A percentile compares a stretch with the other conserved stretches of the same genome.
phyloP scores from a whole-genome alignment of 2,329 filamentous ascomycete genomes.

The Colletotrichum lentis region DNA sequence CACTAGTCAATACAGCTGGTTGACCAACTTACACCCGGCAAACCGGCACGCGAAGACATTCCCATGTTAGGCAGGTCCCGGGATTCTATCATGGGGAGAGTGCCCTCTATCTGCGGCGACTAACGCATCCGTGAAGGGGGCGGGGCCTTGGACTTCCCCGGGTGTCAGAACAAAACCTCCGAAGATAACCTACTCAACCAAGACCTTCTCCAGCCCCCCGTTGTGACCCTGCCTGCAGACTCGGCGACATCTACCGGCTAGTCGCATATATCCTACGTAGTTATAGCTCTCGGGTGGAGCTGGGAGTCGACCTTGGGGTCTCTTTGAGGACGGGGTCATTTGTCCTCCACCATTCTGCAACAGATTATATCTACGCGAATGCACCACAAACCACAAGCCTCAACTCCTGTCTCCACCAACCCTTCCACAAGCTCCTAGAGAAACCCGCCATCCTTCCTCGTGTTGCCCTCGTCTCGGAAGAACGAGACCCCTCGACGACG shows the following conservation, averaged over 20 bases:
- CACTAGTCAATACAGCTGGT: conserved; percentile 9
- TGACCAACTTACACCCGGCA: not conserved
- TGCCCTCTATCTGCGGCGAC: conserved; percentile 28
- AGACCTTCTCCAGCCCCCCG: conserved; percentile 4
- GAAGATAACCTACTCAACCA: conserved; percentile 32
- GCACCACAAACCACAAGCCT: conserved; percentile 9
- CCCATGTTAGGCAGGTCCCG: conserved; percentile 15
- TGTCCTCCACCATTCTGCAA: conserved; percentile 31
- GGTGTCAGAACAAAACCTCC: conserved; percentile 28
- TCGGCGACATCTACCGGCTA: conserved; percentile 18
- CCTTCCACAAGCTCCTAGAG: conserved; percentile 21
- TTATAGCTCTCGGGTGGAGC: too few species aligned
- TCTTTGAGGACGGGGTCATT: conserved; percentile 1
- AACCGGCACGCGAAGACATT: conserved; percentile 13
- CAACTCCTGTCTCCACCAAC: conserved; percentile 25
- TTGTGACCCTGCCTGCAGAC: conserved; percentile 25
- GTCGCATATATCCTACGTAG: not conserved
- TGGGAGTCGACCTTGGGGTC: conserved; percentile 14
- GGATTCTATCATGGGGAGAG: not conserved
- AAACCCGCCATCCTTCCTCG: conserved; percentile 17
- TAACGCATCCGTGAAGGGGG: conserved; percentile 8
- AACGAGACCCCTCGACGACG: conserved; percentile 2
- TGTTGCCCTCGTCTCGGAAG: conserved; percentile 24
- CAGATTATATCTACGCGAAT: conserved; percentile 25
- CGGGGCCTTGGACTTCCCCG: conserved; percentile 1